These are phyloP conservation scores for Colletotrichum euphorbiae DNA, from an alignment of 2,329 filamentous ascomycete genomes.

Conservation along the genomic window DNA sequence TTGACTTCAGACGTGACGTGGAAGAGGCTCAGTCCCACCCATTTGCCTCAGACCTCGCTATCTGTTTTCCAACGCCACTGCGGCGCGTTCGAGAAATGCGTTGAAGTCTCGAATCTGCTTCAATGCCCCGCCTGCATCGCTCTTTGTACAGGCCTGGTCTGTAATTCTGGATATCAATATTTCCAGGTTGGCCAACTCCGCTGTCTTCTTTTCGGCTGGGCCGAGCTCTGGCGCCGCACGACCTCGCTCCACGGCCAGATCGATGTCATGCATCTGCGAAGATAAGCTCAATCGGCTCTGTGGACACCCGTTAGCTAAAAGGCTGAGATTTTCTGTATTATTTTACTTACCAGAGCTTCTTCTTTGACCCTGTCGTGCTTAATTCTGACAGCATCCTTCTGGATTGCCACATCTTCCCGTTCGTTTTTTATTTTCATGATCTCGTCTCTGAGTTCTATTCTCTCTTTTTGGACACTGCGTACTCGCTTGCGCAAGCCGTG, in stretches of 20 bases:
- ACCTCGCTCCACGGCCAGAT: slow-evolving; percentile 66
- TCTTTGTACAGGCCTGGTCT: slow-evolving; percentile 63
- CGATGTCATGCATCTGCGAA: slow-evolving; percentile 70
- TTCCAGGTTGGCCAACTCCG: slow-evolving; percentile 68
- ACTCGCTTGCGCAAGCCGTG: slow-evolving; percentile 69
- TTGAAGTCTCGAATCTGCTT: slow-evolving; percentile 72
- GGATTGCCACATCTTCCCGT: slow-evolving; percentile 70
- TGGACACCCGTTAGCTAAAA: slow-evolving; percentile 26
- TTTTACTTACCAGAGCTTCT: slow-evolving; percentile 60
- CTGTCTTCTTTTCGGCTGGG: slow-evolving; percentile 58
- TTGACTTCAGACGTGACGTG: slow-evolving; percentile 14
- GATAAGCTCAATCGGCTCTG: slow-evolving; percentile 66
- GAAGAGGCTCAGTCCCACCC: background rate
- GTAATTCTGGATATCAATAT: slow-evolving; percentile 66
- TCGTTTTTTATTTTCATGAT: slow-evolving; percentile 70
- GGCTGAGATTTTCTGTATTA: background rate
- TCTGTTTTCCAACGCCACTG: slow-evolving; percentile 62
- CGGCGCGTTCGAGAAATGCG: slow-evolving; percentile 71
- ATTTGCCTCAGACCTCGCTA: background rate
- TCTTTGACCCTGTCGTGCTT: slow-evolving; percentile 68
- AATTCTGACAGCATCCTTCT: slow-evolving; percentile 71
- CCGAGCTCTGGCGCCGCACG: slow-evolving; percentile 61
- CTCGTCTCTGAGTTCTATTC: slow-evolving; percentile 67
- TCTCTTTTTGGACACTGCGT: slow-evolving; percentile 67
- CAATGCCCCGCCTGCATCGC: slow-evolving; percentile 64